These are phyloP conservation scores for Fragilaria radians DNA, from an alignment of 108 stramenopile species.

Conservation along the genomic window DNA sequence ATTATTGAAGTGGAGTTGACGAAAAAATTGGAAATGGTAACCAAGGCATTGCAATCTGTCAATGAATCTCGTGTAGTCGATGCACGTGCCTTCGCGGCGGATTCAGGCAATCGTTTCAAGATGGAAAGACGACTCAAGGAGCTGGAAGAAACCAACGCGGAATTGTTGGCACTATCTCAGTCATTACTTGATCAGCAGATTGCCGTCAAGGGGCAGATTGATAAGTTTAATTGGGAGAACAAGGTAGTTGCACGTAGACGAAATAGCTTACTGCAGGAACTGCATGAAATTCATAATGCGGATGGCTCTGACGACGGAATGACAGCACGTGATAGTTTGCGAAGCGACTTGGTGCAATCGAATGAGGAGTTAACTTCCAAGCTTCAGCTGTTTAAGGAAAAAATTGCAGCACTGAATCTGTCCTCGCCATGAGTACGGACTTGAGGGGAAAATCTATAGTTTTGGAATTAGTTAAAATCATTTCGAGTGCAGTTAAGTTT, in stretches of 20 bases:
- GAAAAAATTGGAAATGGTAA: slow-evolving; percentile 7
- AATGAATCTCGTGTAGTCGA: background rate
- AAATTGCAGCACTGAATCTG: no score
- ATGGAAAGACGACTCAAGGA: background rate
- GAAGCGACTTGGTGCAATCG: background rate
- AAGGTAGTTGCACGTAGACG: background rate
- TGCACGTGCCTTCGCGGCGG: background rate
- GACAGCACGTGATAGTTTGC: background rate
- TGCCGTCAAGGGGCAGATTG: slow-evolving; percentile 17
- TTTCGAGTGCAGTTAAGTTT: no score
- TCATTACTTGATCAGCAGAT: slow-evolving; percentile 18
- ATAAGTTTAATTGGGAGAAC: background rate
- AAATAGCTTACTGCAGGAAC: background rate
- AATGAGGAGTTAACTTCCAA: background rate
- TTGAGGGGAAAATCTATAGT: no score
- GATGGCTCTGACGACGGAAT: background rate
- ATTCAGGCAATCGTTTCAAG: background rate
- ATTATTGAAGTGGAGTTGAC: slow-evolving; percentile 7
- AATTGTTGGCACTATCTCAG: slow-evolving; percentile 14
- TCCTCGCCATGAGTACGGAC: no score
- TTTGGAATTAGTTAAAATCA: no score
- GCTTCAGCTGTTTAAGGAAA: background rate
- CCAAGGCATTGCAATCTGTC: slow-evolving; percentile 6
- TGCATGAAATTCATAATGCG: background rate
- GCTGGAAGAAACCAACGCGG: background rate